A percentile compares a stretch with the other conserved stretches of the same genome.
phyloP scores from a whole-genome alignment of 352 stramenopile genomes.

The Phytophthora litchii region DNA sequence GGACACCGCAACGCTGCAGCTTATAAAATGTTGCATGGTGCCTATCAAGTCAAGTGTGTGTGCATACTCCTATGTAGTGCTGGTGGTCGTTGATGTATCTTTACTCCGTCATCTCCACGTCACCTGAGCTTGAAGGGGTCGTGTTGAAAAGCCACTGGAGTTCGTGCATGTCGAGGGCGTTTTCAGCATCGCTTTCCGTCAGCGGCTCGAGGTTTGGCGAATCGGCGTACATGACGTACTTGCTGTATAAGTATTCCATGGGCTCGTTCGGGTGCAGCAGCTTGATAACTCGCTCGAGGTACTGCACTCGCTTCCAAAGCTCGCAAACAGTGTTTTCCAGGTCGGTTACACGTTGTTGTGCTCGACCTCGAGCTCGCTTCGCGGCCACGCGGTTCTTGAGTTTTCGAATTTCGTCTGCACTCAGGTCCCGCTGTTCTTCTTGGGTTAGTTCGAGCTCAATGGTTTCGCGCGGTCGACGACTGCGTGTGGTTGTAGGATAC shows the following conservation, averaged over 20 bases:
- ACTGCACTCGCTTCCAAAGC: conserved; percentile 63
- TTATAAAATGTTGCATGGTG: conserved; percentile 13
- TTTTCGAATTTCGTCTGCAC: conserved; percentile 61
- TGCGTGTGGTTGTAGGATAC: conserved; percentile 30
- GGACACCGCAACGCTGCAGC: not conserved
- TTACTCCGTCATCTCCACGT: conserved; percentile 33
- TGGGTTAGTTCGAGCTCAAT: conserved; percentile 65
- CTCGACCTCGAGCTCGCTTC: conserved; percentile 55
- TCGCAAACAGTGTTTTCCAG: conserved; percentile 59
- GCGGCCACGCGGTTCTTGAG: conserved; percentile 77
- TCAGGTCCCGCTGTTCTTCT: conserved; percentile 40
- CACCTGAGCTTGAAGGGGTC: conserved; percentile 22
- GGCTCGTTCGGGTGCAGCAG: conserved; percentile 39
- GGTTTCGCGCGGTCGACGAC: conserved; percentile 44
- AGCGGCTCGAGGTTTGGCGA: conserved; percentile 39
- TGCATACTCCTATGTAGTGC: conserved; percentile 6
- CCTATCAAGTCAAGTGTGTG: conserved; percentile 4
- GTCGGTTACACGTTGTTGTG: conserved; percentile 55
- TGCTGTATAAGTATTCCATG: conserved; percentile 48
- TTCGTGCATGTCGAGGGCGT: conserved; percentile 33
- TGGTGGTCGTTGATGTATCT: not conserved
- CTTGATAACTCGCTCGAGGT: conserved; percentile 56
- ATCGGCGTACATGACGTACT: conserved; percentile 52
- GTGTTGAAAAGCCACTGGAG: conserved; percentile 43
- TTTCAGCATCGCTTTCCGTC: conserved; percentile 10